These are phyloP conservation scores for Pistacia integerrima DNA, from an alignment of 345 rosid species.

Conservation along the genomic window DNA sequence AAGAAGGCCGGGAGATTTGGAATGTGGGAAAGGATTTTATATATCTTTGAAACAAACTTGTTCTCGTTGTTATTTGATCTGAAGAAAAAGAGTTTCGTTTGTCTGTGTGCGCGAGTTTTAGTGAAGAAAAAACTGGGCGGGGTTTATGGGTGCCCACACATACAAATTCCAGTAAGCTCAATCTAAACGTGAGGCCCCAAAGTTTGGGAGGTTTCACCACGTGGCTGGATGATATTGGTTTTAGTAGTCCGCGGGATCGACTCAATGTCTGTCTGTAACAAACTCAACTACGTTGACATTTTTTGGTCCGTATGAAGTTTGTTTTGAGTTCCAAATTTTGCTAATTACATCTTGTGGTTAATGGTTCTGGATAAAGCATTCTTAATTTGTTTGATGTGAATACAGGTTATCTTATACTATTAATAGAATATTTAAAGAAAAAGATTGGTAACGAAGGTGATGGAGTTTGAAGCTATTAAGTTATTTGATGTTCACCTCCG, in stretches of 20 bases:
- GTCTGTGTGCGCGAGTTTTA: neutral
- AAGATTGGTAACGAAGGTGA: no score
- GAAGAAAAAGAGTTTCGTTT: neutral
- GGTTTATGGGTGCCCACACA: constrained; percentile 5
- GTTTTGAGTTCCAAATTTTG: no score
- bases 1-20: constrained; percentile 10
- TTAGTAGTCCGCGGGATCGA: neutral
- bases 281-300: no score
- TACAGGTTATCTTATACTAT: no score
- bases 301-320: no score
- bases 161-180: neutral
- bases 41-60: no score
- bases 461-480: no score
- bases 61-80: neutral
- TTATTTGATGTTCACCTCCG: no score
- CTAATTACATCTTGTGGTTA: no score
- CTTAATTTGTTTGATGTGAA: no score
- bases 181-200: constrained; percentile 1
- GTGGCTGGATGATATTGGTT: constrained; percentile 6
- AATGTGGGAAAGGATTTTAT: neutral
- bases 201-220: neutral
- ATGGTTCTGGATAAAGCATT: no score
- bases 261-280: neutral
- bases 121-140: neutral
- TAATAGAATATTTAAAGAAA: no score